Percentiles rank a stretch among this genome's conserved stretches.
Conservation (phyloP, 2,329 filamentous ascomycete species). For the Fusarium sp. region DNA sequence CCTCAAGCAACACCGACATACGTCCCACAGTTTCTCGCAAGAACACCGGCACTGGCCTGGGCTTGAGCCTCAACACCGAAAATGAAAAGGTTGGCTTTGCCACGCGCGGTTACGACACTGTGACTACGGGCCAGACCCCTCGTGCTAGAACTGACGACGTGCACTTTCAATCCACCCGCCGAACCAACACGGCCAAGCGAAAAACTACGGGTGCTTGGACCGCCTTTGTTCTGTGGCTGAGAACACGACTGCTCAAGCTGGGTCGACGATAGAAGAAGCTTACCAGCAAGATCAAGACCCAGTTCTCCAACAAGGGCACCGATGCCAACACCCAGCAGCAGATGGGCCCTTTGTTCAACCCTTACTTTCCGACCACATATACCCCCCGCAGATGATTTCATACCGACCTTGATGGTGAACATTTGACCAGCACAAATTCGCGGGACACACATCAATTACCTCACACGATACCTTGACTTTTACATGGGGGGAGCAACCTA, state of each 20-base stretch:
- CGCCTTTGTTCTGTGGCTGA: slow-evolving; percentile 75
- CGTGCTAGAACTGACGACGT: slow-evolving; percentile 58
- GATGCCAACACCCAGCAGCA: slow-evolving; percentile 28
- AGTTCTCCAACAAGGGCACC: slow-evolving; percentile 29
- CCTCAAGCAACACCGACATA: slow-evolving; percentile 51
- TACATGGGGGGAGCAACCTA: slow-evolving; percentile 26
- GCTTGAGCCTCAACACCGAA: slow-evolving; percentile 33
- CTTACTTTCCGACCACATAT: slow-evolving; percentile 35
- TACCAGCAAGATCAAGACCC: slow-evolving; percentile 39
- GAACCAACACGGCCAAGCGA: slow-evolving; percentile 68
- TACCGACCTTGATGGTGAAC: slow-evolving; percentile 9
- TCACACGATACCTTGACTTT: slow-evolving; percentile 28
- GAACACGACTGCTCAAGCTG: slow-evolving; percentile 65
- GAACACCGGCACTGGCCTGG: slow-evolving; percentile 44
- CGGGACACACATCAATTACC: slow-evolving; percentile 13
- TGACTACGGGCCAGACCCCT: slow-evolving; percentile 51
- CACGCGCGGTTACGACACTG: slow-evolving; percentile 64
- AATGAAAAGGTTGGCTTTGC: slow-evolving; percentile 63
- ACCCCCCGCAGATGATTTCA: slow-evolving; percentile 25
- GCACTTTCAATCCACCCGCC: slow-evolving; percentile 60
- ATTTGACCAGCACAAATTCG: slow-evolving; percentile 16
- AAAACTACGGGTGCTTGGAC: slow-evolving; percentile 76
- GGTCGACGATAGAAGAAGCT: slow-evolving; percentile 56
- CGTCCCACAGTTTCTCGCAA: slow-evolving; percentile 51
- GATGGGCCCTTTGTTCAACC: slow-evolving; percentile 11